Base-by-base conservation (phyloP, 208 protist genomes). In the Trypanosoma theileri region DNA sequence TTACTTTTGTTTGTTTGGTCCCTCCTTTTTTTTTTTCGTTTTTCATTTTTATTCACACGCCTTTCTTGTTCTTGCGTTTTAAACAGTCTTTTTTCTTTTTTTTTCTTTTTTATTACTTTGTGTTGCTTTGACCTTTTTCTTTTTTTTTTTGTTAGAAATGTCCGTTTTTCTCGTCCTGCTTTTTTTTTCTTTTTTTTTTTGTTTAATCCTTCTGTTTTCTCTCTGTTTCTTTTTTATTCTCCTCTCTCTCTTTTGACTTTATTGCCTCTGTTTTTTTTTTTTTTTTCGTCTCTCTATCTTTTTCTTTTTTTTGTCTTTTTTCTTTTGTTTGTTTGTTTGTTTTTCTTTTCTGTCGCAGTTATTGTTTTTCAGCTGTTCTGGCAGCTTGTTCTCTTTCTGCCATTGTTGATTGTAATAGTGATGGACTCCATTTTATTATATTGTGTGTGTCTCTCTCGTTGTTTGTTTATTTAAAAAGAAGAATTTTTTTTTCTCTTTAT, bases 1-100 rank as follows among this genome's bases (percentile, higher is more conserved):
- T 35, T 35, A n/a, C n/a, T n/a, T n/a, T n/a, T n/a, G n/a, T n/a
- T 35, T 35, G 1, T 35, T 35, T 35, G 6, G 28, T 8, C 28
- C 28, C 6, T 35, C 28, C 6, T 35, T 35, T 35, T 35, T 35
- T 35, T 6, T 35, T 35, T 35, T 35, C n/a, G n/a, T n/a, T n/a
- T n/a, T n/a, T n/a, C n/a, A n/a, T 35, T 35, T 6, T 35, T 35
- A 8, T 35, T 35, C 28, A 8, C 28, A 35, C 28, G 1, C 6
- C 28, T 35, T 35, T 35, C 28, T 35, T 35, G 28, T 35, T 35
- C 28, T 35, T 35, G 28, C 28, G 28, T 35, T 35, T 35, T 35
- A 35, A 35, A 35, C 6, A 6, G 28, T 35, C 4, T 72, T 40
- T 48, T 72, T 72, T 57, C 54, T 58, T 57, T 48, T 14, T 63